Base-by-base conservation (phyloP, 2,329 filamentous ascomycete species). In the Pseudogymnoascus sp. region DNA sequence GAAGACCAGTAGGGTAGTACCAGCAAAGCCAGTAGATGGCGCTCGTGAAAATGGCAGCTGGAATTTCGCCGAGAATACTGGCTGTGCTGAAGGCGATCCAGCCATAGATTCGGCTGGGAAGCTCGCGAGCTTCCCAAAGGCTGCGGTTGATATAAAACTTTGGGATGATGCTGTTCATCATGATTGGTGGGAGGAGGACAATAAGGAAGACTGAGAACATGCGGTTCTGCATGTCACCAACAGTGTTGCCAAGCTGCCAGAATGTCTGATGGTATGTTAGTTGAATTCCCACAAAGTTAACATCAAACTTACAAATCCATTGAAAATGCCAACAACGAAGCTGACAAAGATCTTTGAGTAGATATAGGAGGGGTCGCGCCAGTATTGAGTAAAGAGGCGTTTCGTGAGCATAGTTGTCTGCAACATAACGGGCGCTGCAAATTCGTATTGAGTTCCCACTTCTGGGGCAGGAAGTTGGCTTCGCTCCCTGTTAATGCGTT, bases 381-480 rank as follows among this genome's bases (percentile, higher is more conserved):
- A 90, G 4, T 90, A 77, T 0, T 85, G 78, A 0, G 83, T 71
- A 68, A 85, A 86, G 75, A 81, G 83, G 28, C 90, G 88, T 3
- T 82, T 74, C 6, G 84, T 82, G 54, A 90, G 88, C 62, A 89
- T 79, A 67, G 79, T 83, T 51, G 87, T 76, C 73, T 93, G 90
- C 36, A 82, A 75, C 68, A 72, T 76, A 67, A 92, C 83, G 0
- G 88, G 81, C 4, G 85, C 86, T 0, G 90, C 90, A 67, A 92
- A 93, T 74, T 92, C 89, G 61, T 85, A 80, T 65, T 84, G 89
- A 62, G 81, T 78, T 21, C 80, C 77, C 65, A 72, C 67, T 67
- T 72, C 77, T 63, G 74, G 77, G 0, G 76, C 73, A 1, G 79
- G 74, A 67, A 77, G 79, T 16, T 77, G 66, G 0, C 80, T 79